phyloP scores from a whole-genome alignment of 2,329 filamentous ascomycete species.

The Mycosphaerella sp. region DNA sequence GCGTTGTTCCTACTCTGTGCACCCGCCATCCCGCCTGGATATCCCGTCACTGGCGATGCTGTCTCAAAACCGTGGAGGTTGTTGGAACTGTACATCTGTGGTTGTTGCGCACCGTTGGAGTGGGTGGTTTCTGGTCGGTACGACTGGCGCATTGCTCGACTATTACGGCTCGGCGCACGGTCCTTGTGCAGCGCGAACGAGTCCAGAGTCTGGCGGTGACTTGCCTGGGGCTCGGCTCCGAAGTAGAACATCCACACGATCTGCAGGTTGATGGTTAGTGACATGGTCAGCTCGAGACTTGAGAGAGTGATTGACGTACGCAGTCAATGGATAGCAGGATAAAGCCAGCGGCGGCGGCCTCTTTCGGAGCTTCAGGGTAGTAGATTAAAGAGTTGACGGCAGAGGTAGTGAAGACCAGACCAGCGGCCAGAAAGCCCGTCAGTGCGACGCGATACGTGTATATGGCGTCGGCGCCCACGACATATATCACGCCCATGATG shows the following conservation, averaged over 20 bases:
- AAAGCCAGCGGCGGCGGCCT: constrained; percentile 87
- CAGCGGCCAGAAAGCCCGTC: constrained; percentile 77
- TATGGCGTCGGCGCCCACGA: constrained; percentile 76
- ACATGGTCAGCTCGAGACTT: too few relatives aligned
- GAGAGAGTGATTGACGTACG: constrained; percentile 50
- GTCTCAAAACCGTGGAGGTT: constrained; percentile 96
- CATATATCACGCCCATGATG: constrained; percentile 71
- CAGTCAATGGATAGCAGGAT: constrained; percentile 90
- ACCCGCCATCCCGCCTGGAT: constrained; percentile 52
- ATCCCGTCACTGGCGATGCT: constrained; percentile 72
- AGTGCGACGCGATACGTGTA: constrained; percentile 90
- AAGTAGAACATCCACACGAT: constrained; percentile 99
- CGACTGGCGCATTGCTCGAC: constrained; percentile 63
- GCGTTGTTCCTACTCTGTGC: constrained; percentile 31
- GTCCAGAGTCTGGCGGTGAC: constrained; percentile 85
- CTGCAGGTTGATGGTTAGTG: constrained; percentile 42
- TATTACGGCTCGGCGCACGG: constrained; percentile 55
- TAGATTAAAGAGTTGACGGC: constrained; percentile 84
- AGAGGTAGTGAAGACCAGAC: constrained; percentile 77
- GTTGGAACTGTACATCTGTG: constrained; percentile 96
- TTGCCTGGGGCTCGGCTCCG: constrained; percentile 80
- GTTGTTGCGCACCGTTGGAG: constrained; percentile 52
- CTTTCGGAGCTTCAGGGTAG: constrained; percentile 58
- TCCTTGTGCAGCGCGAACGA: constrained; percentile 94
- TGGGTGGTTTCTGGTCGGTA: constrained; percentile 82